Evolutionary conservation across 2,329 filamentous ascomycete genomes (phyloP).

Genomic region (Cercospora zeae-maydis): DNA sequence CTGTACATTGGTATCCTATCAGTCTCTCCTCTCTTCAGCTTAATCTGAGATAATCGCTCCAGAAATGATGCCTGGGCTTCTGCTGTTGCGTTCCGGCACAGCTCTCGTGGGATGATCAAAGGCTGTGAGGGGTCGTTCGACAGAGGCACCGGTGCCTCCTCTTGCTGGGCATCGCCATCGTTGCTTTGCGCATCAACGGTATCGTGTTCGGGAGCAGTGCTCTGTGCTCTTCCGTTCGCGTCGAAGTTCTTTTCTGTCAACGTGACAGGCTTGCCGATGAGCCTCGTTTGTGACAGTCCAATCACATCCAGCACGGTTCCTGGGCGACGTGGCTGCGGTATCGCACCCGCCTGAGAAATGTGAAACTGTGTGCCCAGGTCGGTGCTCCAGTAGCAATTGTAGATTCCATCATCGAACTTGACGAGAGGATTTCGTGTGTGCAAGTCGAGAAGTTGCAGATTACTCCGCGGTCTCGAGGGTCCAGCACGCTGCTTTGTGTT

Average conservation of each 20-base stretch:
- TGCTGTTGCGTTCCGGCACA: constrained; percentile 19
- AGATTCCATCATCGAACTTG: constrained; percentile 73
- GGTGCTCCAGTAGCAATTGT: constrained; percentile 75
- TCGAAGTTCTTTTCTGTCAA: constrained; percentile 39
- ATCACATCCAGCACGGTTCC: constrained; percentile 65
- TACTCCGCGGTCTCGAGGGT: not conserved
- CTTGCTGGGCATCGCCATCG: not conserved
- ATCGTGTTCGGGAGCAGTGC: constrained; percentile 3
- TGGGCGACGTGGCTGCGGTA: constrained; percentile 47
- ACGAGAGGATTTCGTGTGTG: constrained; percentile 73
- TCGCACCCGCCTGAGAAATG: constrained; percentile 43
- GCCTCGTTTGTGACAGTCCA: constrained; percentile 65
- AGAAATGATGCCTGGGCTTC: constrained; percentile 40
- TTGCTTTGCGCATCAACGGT: not conserved
- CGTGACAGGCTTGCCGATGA: constrained; percentile 64
- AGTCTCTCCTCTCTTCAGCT: constrained; percentile 41
- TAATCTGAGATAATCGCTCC: constrained; percentile 40
- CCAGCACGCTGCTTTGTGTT: not conserved
- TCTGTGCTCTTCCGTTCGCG: not conserved
- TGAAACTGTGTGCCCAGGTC: constrained; percentile 78
- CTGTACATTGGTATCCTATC: constrained; percentile 33
- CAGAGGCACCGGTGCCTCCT: not conserved
- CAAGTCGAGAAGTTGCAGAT: constrained; percentile 61
- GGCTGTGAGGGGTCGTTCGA: constrained; percentile 9
- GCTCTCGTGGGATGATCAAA: constrained; percentile 24